Evolutionary conservation across 306 rosid genomes (phyloP), one percentile per base, ranked within the genome.

Genomic region (Adenanthera pavonina): DNA sequence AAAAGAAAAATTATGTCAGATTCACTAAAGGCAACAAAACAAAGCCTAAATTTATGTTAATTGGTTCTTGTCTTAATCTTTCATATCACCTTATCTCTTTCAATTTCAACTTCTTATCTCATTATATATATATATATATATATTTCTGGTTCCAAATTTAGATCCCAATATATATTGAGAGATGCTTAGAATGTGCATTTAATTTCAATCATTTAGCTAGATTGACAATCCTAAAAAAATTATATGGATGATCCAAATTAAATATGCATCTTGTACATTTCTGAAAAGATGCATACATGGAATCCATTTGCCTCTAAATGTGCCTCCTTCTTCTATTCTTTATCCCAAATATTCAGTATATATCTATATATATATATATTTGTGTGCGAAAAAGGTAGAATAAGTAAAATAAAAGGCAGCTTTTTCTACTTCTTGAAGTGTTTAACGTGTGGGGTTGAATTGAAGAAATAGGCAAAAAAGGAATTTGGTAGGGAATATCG

Each of bases 51-150:
- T 75, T 80, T 71, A 86, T 87, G 94, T 86, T 86, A 94, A 92
- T 90, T 92, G 94, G 81, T 87, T 92, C 94, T 87, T 92, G 88
- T 92, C 90, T 89, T 89, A 88, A 89, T 94, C 94, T 89, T 84
- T 90, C 92, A 89, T 75, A 90, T 86, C 76, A 86, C 86, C 92
- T 87, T 90, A n/a, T n/a, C n/a, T n/a, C n/a, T n/a, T n/a, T n/a
- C n/a, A n/a, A n/a, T 89, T 87, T 89, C 88, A 87, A 30, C 89
- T 84, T 86, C 49, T 80, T 82, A 84, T 85, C 76, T 83, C 54
- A 80, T 41, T 79, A 83, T 56, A 56, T 4, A 38, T 38, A 38
- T 38, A 38, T 38, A 38, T 38, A 38, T 38, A 38, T 38, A 38
- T 38, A 38, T 38, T 2, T 38, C 3, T 38, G 41, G n/a, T n/a